A percentile compares a stretch with the other conserved stretches of the same genome.
Conservation (phyloP, 192 early-diverging fungal species). For the Podila epicladia region DNA sequence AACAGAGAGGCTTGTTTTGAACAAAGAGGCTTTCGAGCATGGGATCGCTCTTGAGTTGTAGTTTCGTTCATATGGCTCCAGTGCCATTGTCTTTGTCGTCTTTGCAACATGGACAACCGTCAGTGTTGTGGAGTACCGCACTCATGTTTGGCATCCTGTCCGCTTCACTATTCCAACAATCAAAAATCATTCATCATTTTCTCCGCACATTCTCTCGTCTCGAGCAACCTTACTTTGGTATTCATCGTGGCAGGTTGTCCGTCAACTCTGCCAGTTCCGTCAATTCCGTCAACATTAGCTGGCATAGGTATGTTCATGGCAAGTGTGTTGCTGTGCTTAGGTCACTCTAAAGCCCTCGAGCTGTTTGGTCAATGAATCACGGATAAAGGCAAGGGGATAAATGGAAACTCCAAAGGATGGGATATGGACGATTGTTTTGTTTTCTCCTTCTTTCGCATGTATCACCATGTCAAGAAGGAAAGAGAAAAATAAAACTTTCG, state of each 20-base stretch:
- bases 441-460: neutral
- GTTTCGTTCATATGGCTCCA: neutral
- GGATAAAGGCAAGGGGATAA: no score
- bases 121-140: neutral
- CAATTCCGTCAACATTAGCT: no score
- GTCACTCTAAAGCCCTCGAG: no score
- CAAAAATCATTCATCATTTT: neutral
- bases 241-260: neutral
- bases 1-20: constrained; percentile 18
- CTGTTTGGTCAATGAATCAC: no score
- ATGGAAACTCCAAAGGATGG: no score
- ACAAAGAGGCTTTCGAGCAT: constrained; percentile 20
- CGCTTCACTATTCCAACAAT: neutral
- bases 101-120: constrained; percentile 1
- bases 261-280: no score
- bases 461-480: neutral
- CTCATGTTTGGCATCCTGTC: neutral
- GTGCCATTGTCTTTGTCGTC: no score
- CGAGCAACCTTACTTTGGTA: neutral
- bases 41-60: constrained; percentile 8
- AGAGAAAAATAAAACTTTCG: neutral
- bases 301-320: no score
- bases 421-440: neutral
- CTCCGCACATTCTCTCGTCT: neutral
- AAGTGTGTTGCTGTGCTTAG: no score